Base-by-base conservation (phyloP, 2,329 filamentous ascomycete species). In the Colletotrichum siamense region DNA sequence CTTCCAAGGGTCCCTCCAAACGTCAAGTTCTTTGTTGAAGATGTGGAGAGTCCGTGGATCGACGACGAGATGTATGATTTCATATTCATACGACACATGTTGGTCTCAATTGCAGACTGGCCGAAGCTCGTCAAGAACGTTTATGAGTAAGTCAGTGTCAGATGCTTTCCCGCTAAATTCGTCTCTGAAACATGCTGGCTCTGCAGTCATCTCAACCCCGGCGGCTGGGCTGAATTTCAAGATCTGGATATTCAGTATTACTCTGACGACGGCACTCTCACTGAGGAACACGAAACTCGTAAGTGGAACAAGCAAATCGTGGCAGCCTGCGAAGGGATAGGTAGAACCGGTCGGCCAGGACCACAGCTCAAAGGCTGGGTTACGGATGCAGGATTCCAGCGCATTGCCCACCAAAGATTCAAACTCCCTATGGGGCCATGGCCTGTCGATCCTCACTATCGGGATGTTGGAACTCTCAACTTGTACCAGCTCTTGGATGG, bases 1-100 rank as follows among this genome's bases (percentile, higher is more conserved):
- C 10, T n/a, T 49, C 6, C 9, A 7, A 81, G 78, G 75, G 79
- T 83, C 0, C 83, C 83, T 0, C 80, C 82, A 15, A 85, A 85
- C 39, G 79, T 85, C 71, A 82, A 81, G 67, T 86, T 85, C 66
- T 80, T 83, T 59, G 79, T 86, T 8, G 85, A 86, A 61, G 84
- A 86, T 39, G 71, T 82, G 2, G 83, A 86, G 69, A 79, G 73
- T 15, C 44, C 71, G 2, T 83, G 82, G 82, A 69, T 76, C 0
- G 80, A 69, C 59, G 75, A 49, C 16, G 79, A 65, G 13, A 72
- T 18, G 0, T 84, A 85, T 30, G 82, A 85, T 71, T 86, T 80
- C 52, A 84, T 87, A 64, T 86, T 87, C 68, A 78, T 81, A 1
- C 83, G 86, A 1, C 82, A 81, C 61, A 78, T 86, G 71, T 66